A percentile compares a stretch with the other conserved stretches of the same genome.
Conservation (phyloP, 129 eudicot genomes). For the Tagetes patula region DNA sequence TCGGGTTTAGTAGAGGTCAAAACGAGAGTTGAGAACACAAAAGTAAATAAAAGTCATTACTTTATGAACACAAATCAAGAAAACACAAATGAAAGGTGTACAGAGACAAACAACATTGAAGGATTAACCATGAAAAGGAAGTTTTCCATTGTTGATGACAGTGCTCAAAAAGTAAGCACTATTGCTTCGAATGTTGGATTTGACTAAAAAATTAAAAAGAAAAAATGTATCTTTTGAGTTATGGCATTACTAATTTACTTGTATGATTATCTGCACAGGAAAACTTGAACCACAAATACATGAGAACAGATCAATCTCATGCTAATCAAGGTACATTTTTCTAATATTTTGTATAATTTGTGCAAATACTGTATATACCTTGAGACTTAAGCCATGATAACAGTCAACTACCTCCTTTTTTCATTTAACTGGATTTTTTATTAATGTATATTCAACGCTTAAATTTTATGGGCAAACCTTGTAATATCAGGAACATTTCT, state of each 20-base stretch:
- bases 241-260: neutral
- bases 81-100: constrained; percentile 20
- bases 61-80: constrained; percentile 33
- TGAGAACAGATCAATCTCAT: constrained; percentile 29
- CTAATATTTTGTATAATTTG: neutral
- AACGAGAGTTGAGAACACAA: constrained; percentile 19
- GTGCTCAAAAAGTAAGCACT: constrained; percentile 44
- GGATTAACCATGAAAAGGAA: constrained; percentile 55
- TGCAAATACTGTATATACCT: neutral
- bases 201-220: neutral
- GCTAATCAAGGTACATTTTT: constrained; percentile 38
- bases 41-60: constrained; percentile 26
- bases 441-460: neutral
- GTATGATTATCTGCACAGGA: constrained; percentile 42
- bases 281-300: constrained; percentile 30
- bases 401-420: neutral
- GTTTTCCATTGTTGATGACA: constrained; percentile 35
- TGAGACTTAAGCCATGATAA: neutral
- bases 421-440: neutral
- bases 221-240: neutral
- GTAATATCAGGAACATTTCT: neutral
- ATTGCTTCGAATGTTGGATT: neutral
- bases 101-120: constrained; percentile 29
- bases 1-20: constrained; percentile 21
- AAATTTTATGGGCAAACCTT: neutral